phyloP scores from a whole-genome alignment of 306 rosid genomes.

The Gastrolobium villosum region DNA sequence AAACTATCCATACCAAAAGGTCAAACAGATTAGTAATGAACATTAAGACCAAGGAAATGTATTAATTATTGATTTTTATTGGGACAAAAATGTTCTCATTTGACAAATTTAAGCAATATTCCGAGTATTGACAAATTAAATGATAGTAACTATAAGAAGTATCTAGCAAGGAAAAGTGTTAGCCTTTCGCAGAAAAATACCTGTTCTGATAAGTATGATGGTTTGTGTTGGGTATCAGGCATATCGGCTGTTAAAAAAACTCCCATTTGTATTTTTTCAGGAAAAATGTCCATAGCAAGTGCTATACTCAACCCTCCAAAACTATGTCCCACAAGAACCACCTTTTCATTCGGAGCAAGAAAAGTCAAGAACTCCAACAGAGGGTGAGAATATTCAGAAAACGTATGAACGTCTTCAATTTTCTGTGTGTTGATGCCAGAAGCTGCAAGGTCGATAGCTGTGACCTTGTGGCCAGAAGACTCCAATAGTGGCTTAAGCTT shows the following conservation, averaged over 20 bases:
- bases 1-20: conserved; percentile 39
- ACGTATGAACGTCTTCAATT: conserved; percentile 52
- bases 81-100: background rate
- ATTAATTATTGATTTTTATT: background rate
- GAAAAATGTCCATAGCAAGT: conserved; percentile 68
- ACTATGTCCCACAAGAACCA: conserved; percentile 79
- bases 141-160: background rate
- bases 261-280: conserved; percentile 52
- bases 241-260: conserved; percentile 66
- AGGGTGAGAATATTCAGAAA: conserved; percentile 59
- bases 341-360: conserved; percentile 60
- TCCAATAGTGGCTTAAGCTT: conserved; percentile 65
- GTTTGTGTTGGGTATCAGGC: conserved; percentile 71
- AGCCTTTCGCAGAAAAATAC: background rate
- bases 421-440: conserved; percentile 58
- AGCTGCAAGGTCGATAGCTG: conserved; percentile 62
- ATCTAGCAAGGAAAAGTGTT: background rate
- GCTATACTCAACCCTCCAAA: conserved; percentile 73
- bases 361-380: conserved; percentile 57
- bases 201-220: conserved; percentile 59
- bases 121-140: background rate
- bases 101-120: background rate
- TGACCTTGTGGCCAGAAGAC: conserved; percentile 61
- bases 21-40: background rate
- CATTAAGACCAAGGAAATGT: background rate